Percentiles rank a stretch among this genome's conserved stretches.
Conservation (phyloP, 2,329 filamentous ascomycete genomes). For the Alternaria conjuncta region DNA sequence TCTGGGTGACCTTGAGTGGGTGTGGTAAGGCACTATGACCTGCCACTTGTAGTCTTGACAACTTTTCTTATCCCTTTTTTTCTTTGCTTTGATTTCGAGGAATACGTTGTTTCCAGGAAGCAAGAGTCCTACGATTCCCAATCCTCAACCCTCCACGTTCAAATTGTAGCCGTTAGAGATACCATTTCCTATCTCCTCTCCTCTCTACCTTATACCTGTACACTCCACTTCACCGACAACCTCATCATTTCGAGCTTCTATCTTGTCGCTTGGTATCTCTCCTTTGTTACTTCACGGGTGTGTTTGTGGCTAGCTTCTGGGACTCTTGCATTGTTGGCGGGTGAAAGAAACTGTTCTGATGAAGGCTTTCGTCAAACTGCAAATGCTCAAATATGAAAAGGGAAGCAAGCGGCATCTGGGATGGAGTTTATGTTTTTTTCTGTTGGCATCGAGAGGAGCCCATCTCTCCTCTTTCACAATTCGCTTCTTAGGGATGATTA, state of each 20-base stretch:
- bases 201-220: slow-evolving; percentile 27
- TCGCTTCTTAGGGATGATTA: slow-evolving; percentile 47
- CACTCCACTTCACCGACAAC: slow-evolving; percentile 28
- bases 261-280: slow-evolving; percentile 41
- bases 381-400: slow-evolving; percentile 23
- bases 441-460: slow-evolving; percentile 30
- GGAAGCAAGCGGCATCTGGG: slow-evolving; percentile 27
- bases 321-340: slow-evolving; percentile 20
- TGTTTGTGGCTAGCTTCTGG: slow-evolving; percentile 17
- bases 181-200: slow-evolving; percentile 46
- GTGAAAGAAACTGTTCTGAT: slow-evolving; percentile 34
- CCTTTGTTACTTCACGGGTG: slow-evolving; percentile 39
- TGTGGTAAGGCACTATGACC: slow-evolving; percentile 80
- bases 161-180: slow-evolving; percentile 49
- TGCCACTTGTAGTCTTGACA: slow-evolving; percentile 62
- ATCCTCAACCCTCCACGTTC: slow-evolving; percentile 19
- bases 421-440: slow-evolving; percentile 24
- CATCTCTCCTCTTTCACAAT: slow-evolving; percentile 16
- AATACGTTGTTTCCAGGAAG: slow-evolving; percentile 28
- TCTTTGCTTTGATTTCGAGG: slow-evolving; percentile 29
- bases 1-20: slow-evolving; percentile 87
- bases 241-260: slow-evolving; percentile 23
- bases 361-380: slow-evolving; percentile 23
- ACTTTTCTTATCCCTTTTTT: slow-evolving; percentile 45
- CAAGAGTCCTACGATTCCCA: slow-evolving; percentile 32